A percentile compares a stretch with the other conserved stretches of the same genome.
These are phyloP conservation scores for Extremus antarcticus DNA, from an alignment of 495 filamentous ascomycete species.

Conservation along the genomic window DNA sequence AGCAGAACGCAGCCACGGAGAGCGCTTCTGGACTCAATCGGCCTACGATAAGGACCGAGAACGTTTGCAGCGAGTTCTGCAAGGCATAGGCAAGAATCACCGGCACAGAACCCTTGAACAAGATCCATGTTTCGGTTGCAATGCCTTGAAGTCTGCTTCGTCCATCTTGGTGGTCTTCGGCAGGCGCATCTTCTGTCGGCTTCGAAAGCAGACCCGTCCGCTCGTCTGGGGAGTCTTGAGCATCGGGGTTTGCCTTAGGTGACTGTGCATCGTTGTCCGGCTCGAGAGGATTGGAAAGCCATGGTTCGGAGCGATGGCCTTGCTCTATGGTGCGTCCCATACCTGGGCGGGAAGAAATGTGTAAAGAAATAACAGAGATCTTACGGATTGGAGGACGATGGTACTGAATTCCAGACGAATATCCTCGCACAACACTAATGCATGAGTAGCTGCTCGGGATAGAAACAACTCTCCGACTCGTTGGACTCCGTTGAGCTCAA, in stretches of 20 bases:
- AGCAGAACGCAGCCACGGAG: slow-evolving; percentile 75
- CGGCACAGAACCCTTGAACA: slow-evolving; percentile 60
- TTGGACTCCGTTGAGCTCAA: too few species aligned
- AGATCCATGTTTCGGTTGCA: slow-evolving; percentile 54
- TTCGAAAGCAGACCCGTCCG: slow-evolving; percentile 13
- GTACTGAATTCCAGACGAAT: neutral
- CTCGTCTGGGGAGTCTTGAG: slow-evolving; percentile 20
- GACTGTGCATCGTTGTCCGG: neutral
- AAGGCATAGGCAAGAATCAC: slow-evolving; percentile 84
- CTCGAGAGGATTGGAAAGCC: neutral
- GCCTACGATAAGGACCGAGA: slow-evolving; percentile 76
- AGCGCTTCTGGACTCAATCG: slow-evolving; percentile 70
- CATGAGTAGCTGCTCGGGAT: too few species aligned
- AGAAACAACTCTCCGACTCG: too few species aligned
- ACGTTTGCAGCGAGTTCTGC: slow-evolving; percentile 79
- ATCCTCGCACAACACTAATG: too few species aligned
- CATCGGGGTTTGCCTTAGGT: neutral
- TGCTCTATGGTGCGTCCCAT: neutral
- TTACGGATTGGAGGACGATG: neutral
- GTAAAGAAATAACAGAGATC: too few species aligned
- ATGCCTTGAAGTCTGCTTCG: slow-evolving; percentile 24
- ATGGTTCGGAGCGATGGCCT: too few species aligned
- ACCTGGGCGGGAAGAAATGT: too few species aligned
- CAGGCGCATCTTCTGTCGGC: slow-evolving; percentile 10
- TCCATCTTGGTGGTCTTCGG: slow-evolving; percentile 26